phyloP scores from a whole-genome alignment of 208 protist genomes.

The Acanthamoeba quina region DNA sequence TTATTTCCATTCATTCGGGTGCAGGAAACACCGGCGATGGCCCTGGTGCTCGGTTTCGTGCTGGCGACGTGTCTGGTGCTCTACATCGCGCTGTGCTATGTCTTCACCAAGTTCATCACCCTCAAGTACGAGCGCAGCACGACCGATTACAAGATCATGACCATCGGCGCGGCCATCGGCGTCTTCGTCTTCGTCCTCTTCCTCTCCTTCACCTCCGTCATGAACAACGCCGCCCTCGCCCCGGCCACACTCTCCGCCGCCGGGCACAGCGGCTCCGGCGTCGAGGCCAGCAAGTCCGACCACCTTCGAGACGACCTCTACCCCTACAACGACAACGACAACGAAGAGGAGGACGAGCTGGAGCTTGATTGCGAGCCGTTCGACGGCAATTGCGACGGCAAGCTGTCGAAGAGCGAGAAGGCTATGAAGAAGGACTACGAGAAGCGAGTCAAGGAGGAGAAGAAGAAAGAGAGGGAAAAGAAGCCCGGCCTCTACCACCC shows the following conservation, averaged over 20 bases:
- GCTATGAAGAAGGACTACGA: not conserved
- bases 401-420: not conserved
- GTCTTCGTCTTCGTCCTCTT: not conserved
- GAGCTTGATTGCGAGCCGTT: not conserved
- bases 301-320: no score
- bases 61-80: not conserved
- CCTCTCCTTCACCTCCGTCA: not conserved
- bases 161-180: constrained; percentile 15
- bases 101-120: constrained; percentile 46
- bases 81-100: constrained; percentile 3
- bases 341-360: not conserved
- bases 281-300: not conserved
- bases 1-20: not conserved
- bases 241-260: no score
- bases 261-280: not conserved
- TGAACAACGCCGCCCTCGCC: not conserved
- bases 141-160: constrained; percentile 43
- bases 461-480: not conserved
- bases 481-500: not conserved
- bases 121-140: constrained; percentile 47
- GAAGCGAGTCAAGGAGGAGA: not conserved
- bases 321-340: not conserved
- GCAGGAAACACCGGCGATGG: constrained; percentile 26
- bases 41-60: constrained; percentile 21
- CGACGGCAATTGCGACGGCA: not conserved